phyloP scores from a whole-genome alignment of 2,329 filamentous ascomycete genomes.

The Fusarium sp. region DNA sequence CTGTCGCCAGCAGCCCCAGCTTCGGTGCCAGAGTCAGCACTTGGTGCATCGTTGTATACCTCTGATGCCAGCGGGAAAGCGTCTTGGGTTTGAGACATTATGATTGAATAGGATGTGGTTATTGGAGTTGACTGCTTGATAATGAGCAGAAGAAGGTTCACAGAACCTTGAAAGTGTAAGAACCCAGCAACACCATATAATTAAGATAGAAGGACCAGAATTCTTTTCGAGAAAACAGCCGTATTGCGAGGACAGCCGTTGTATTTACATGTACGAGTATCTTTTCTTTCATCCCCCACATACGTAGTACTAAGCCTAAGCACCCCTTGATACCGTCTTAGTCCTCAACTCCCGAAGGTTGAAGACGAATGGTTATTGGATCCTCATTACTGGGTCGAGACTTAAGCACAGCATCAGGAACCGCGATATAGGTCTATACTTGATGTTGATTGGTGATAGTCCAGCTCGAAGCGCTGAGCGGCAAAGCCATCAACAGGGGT shows the following conservation, averaged over 20 bases:
- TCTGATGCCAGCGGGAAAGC: conserved; percentile 59
- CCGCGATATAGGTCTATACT: conserved; percentile 18
- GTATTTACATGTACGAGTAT: conserved; percentile 41
- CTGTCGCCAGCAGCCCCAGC: conserved; percentile 74
- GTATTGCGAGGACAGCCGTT: conserved; percentile 32
- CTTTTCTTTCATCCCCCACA: conserved; percentile 30
- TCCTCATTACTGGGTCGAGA: conserved; percentile 30
- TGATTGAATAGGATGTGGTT: conserved; percentile 15
- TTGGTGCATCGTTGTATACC: conserved; percentile 52
- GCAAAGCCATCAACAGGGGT: conserved; percentile 34
- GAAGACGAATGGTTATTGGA: conserved; percentile 39
- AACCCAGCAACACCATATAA: conserved; percentile 19
- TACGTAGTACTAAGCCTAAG: conserved; percentile 12
- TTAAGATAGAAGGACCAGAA: conserved; percentile 1
- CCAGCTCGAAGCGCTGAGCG: conserved; percentile 47
- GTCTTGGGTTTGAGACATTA: conserved; percentile 55
- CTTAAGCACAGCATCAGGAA: conserved; percentile 26
- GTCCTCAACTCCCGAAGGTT: conserved; percentile 24
- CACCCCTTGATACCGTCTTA: conserved; percentile 30
- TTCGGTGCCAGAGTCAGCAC: conserved; percentile 59
- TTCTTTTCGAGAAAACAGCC: not conserved
- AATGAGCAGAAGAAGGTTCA: conserved; percentile 24
- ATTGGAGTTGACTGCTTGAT: conserved; percentile 4
- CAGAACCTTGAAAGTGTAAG: conserved; percentile 33
- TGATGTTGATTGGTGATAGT: conserved; percentile 45